phyloP scores from a whole-genome alignment of 2,329 filamentous ascomycete species.

The Leptodontidium sp. region DNA sequence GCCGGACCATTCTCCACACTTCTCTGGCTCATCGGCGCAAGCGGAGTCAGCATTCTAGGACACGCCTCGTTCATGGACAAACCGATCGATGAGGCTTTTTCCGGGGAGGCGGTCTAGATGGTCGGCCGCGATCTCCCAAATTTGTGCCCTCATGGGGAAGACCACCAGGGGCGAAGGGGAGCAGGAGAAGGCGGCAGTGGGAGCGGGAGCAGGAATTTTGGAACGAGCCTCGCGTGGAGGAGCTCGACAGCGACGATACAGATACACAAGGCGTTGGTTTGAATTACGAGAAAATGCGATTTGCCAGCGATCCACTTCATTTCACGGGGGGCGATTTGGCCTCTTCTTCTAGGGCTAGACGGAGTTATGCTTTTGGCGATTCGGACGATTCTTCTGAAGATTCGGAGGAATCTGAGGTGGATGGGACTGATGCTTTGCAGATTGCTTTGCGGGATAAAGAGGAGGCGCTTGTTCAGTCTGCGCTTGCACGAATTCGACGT shows the following conservation, averaged over 20 bases:
- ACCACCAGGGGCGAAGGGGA: slow-evolving; percentile 90
- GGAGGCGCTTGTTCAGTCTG: slow-evolving; percentile 78
- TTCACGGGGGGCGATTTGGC: slow-evolving; percentile 68
- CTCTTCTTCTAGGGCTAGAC: slow-evolving; percentile 41
- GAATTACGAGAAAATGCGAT: slow-evolving; percentile 57
- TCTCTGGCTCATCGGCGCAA: slow-evolving; percentile 96
- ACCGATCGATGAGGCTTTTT: slow-evolving; percentile 99
- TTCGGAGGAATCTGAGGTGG: slow-evolving; percentile 58
- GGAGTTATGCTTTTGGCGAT: slow-evolving; percentile 38
- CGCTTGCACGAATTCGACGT: slow-evolving; percentile 79
- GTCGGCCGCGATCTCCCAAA: slow-evolving; percentile 99
- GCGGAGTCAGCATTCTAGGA: slow-evolving; percentile 90
- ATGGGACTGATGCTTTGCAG: slow-evolving; percentile 60
- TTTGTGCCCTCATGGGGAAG: slow-evolving; percentile 97
- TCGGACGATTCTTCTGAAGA: slow-evolving; percentile 42
- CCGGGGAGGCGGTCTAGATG: slow-evolving; percentile 99
- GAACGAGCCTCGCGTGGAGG: slow-evolving; percentile 65
- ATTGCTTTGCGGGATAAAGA: slow-evolving; percentile 71
- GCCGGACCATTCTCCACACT: slow-evolving; percentile 85
- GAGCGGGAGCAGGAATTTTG: slow-evolving; percentile 59
- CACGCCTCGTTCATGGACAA: slow-evolving; percentile 97
- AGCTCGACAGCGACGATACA: slow-evolving; percentile 67
- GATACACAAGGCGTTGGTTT: slow-evolving; percentile 64
- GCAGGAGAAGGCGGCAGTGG: slow-evolving; percentile 64
- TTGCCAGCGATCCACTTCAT: slow-evolving; percentile 66